These are phyloP conservation scores for Haplographium delicatum DNA, from an alignment of 495 filamentous ascomycete genomes.

Conservation along the genomic window DNA sequence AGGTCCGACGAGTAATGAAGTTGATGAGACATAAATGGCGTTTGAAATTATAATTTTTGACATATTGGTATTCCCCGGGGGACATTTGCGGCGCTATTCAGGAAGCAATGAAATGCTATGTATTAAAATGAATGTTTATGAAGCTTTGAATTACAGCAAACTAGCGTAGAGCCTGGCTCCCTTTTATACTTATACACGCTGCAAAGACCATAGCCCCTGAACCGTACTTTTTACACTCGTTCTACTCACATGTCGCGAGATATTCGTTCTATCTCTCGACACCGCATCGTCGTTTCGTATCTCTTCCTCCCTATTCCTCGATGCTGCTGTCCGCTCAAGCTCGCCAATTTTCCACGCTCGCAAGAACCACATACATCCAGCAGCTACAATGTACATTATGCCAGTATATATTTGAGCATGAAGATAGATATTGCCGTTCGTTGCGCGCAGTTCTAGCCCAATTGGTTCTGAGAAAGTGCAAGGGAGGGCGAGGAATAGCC, in stretches of 20 bases:
- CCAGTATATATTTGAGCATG: slow-evolving; percentile 63
- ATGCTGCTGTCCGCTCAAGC: slow-evolving; percentile 32
- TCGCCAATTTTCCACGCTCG: slow-evolving; percentile 58
- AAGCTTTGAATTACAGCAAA: too few species aligned
- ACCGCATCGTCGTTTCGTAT: slow-evolving; percentile 16
- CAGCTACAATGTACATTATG: slow-evolving; percentile 58
- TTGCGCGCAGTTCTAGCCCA: slow-evolving; percentile 56
- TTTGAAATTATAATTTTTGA: too few species aligned
- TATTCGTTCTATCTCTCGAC: neutral
- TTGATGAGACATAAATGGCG: too few species aligned
- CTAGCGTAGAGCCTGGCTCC: neutral
- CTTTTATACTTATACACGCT: slow-evolving; percentile 16
- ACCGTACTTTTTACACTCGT: slow-evolving; percentile 17
- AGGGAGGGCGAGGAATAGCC: slow-evolving; percentile 68
- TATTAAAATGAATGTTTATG: too few species aligned
- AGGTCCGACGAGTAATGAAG: too few species aligned
- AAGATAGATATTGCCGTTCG: slow-evolving; percentile 46
- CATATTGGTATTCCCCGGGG: too few species aligned
- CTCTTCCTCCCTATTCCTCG: slow-evolving; percentile 23
- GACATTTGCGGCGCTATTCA: too few species aligned
- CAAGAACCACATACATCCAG: slow-evolving; percentile 47
- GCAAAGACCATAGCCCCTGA: slow-evolving; percentile 21
- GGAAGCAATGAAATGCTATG: too few species aligned
- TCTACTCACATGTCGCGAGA: slow-evolving; percentile 10
- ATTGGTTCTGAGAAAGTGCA: slow-evolving; percentile 73